A percentile compares a stretch with the other conserved stretches of the same genome.
Conservation (phyloP, 2,329 filamentous ascomycete species). For the Xylariomycetidae sp. region DNA sequence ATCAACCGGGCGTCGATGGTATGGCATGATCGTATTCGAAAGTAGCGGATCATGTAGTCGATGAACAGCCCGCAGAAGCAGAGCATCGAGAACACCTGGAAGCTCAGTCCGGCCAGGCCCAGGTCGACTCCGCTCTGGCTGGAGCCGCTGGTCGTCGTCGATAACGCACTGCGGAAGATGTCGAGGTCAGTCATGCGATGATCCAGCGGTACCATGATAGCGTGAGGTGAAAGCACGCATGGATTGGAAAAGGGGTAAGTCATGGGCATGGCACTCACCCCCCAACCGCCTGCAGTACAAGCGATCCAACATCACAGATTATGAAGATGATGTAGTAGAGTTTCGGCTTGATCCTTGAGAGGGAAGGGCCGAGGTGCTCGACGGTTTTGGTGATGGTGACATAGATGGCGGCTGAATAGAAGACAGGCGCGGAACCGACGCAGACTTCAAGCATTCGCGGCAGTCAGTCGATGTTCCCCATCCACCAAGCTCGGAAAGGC, state of each 20-base stretch:
- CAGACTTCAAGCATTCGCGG: too few species aligned
- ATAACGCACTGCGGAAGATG: conserved; percentile 32
- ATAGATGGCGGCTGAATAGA: conserved; percentile 59
- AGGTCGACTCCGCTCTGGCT: conserved; percentile 42
- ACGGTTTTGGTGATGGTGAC: conserved; percentile 39
- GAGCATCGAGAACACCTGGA: conserved; percentile 51
- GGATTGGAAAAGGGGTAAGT: too few species aligned
- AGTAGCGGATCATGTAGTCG: conserved; percentile 34
- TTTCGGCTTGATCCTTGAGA: conserved; percentile 20
- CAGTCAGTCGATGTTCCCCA: too few species aligned
- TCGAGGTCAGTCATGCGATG: conserved; percentile 31
- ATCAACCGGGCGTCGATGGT: conserved; percentile 28
- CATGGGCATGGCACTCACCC: conserved; percentile 19
- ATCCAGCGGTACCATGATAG: too few species aligned
- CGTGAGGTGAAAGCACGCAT: too few species aligned
- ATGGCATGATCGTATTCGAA: conserved; percentile 4
- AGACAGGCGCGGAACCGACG: conserved; percentile 50
- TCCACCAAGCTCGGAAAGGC: too few species aligned
- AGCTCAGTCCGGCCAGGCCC: conserved; percentile 49
- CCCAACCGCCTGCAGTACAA: conserved; percentile 39
- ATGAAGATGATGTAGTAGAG: conserved; percentile 27
- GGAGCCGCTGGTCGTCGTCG: conserved; percentile 36
- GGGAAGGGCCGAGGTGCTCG: conserved; percentile 25
- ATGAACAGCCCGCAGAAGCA: conserved; percentile 43
- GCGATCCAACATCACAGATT: conserved; percentile 36